These are phyloP conservation scores for Talaromyces sp. DNA, from an alignment of 2,329 filamentous ascomycete species.

Conservation along the genomic window DNA sequence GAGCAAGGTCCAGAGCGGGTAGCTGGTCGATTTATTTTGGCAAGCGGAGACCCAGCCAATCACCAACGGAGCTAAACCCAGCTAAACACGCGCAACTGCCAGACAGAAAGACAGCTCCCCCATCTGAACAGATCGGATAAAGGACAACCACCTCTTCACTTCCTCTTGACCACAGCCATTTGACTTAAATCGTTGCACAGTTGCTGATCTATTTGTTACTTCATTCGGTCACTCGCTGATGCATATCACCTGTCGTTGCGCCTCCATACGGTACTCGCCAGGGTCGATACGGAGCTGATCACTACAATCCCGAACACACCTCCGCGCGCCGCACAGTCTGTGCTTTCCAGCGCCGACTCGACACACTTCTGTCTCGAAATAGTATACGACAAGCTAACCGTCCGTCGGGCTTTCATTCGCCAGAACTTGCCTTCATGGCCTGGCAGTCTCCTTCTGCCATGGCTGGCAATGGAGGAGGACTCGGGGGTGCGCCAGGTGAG, in stretches of 20 bases:
- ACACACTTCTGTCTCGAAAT: background rate
- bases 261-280: background rate
- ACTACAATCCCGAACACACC: background rate
- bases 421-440: slow-evolving; percentile 51
- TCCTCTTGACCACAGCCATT: background rate
- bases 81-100: slow-evolving; percentile 7
- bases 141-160: slow-evolving; percentile 3
- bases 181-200: background rate
- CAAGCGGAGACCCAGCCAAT: background rate
- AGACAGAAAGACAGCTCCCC: slow-evolving; percentile 9
- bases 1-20: background rate
- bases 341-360: background rate
- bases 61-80: background rate
- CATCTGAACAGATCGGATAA: slow-evolving; percentile 5
- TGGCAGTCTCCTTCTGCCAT: slow-evolving; percentile 67
- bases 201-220: background rate
- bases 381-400: background rate
- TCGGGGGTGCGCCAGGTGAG: slow-evolving; percentile 42
- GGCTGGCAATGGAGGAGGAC: slow-evolving; percentile 53
- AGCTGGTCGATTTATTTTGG: background rate
- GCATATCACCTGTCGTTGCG: background rate
- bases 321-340: slow-evolving; percentile 6
- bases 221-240: background rate
- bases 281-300: slow-evolving; percentile 6
- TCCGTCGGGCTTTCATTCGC: background rate